Conservation (phyloP, 2,329 filamentous ascomycete species). For the Penicillium sp. region DNA sequence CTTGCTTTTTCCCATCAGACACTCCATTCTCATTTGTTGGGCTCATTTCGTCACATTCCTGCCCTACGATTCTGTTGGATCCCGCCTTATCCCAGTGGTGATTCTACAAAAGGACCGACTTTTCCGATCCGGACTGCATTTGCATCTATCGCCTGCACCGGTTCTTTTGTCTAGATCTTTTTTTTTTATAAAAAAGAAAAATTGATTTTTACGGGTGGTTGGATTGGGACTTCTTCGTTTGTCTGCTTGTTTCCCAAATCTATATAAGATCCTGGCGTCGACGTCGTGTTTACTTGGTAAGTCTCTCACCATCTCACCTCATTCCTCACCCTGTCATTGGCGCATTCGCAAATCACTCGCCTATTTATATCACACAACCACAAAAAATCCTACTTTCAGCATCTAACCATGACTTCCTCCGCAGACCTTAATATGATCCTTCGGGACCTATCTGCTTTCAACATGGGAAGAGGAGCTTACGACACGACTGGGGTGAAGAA, state of each 20-base stretch:
- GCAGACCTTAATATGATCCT: conserved; percentile 44
- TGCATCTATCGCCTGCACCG: conserved; percentile 29
- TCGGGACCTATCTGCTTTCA: conserved; percentile 43
- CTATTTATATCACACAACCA: neutral
- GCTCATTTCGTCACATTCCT: conserved; percentile 34
- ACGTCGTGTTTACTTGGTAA: conserved; percentile 24
- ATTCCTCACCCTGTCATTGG: conserved; percentile 16
- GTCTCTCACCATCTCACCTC: conserved; percentile 20
- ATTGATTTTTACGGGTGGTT: conserved; percentile 20
- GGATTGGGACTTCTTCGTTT: conserved; percentile 27
- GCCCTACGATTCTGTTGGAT: conserved; percentile 30
- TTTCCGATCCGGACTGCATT: conserved; percentile 40
- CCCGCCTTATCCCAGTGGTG: conserved; percentile 28
- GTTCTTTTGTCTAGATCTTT: conserved; percentile 28
- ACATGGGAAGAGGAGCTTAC: conserved; percentile 54
- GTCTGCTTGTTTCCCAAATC: conserved; percentile 14
- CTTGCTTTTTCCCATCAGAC: conserved; percentile 1
- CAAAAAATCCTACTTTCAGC: neutral
- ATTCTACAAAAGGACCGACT: conserved; percentile 37
- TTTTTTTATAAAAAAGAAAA: neutral
- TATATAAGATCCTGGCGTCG: conserved; percentile 26
- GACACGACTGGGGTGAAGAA: conserved; percentile 55
- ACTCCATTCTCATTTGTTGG: conserved; percentile 20
- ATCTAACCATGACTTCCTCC: conserved; percentile 33
- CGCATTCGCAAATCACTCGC: neutral